These are phyloP conservation scores for Didymella glomerata DNA, from an alignment of 2,329 filamentous ascomycete species.

Conservation along the genomic window DNA sequence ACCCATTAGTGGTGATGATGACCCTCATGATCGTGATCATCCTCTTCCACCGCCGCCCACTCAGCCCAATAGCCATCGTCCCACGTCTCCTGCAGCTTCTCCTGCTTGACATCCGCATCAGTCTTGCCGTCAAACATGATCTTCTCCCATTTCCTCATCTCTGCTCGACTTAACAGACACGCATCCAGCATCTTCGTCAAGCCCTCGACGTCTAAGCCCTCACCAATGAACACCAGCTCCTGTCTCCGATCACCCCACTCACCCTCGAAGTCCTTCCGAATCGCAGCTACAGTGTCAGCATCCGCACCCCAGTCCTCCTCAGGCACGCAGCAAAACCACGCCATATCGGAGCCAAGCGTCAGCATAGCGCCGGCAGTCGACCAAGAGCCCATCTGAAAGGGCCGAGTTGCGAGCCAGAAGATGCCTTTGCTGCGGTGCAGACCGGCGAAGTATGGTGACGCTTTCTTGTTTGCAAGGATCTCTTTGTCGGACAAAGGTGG, in stretches of 20 bases:
- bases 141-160: constrained; percentile 57
- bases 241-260: constrained; percentile 74
- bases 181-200: constrained; percentile 65
- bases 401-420: constrained; percentile 67
- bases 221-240: constrained; percentile 77
- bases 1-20: constrained; percentile 7
- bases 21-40: constrained; percentile 28
- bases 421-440: constrained; percentile 71
- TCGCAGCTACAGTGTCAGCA: constrained; percentile 57
- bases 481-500: constrained; percentile 42
- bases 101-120: constrained; percentile 53
- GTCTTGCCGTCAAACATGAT: constrained; percentile 46
- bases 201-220: constrained; percentile 63
- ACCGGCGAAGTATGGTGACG: constrained; percentile 60
- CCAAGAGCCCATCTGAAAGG: constrained; percentile 66
- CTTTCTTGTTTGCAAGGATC: constrained; percentile 66
- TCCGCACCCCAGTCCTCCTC: constrained; percentile 62
- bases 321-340: constrained; percentile 66
- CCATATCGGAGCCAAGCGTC: constrained; percentile 66
- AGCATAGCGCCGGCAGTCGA: constrained; percentile 72
- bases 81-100: constrained; percentile 61
- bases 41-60: constrained; percentile 52
- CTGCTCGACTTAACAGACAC: constrained; percentile 68
- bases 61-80: constrained; percentile 68
- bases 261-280: constrained; percentile 60